A percentile compares a stretch with the other conserved stretches of the same genome.
phyloP scores from a whole-genome alignment of 2,329 filamentous ascomycete species.

The Arthroderma sp. region DNA sequence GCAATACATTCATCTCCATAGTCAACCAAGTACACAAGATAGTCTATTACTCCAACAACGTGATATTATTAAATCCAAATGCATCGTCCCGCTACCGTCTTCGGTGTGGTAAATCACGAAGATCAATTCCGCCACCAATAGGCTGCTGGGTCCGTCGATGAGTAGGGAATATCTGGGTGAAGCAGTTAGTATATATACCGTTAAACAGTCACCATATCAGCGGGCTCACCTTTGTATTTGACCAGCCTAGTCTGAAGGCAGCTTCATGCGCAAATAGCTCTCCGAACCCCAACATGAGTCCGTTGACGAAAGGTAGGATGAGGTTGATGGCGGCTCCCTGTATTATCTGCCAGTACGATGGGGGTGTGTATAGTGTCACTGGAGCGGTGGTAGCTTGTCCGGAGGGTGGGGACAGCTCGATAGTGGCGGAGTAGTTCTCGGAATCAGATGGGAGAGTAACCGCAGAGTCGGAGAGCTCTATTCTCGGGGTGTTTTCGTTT shows the following conservation, averaged over 20 bases:
- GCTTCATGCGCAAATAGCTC: slow-evolving; percentile 94
- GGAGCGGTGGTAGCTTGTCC: slow-evolving; percentile 28
- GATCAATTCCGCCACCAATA: slow-evolving; percentile 72
- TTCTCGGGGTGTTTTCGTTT: slow-evolving; percentile 22
- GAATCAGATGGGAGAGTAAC: slow-evolving; percentile 38
- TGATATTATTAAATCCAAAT: slow-evolving; percentile 51
- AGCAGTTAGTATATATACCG: slow-evolving; percentile 12
- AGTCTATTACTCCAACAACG: slow-evolving; percentile 49
- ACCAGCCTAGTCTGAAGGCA: slow-evolving; percentile 86
- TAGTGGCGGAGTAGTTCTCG: slow-evolving; percentile 36
- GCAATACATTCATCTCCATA: background rate
- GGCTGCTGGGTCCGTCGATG: slow-evolving; percentile 50
- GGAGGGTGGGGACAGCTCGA: slow-evolving; percentile 25
- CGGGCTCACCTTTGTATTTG: slow-evolving; percentile 66
- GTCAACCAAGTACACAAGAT: background rate
- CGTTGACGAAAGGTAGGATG: slow-evolving; percentile 90
- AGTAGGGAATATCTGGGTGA: slow-evolving; percentile 43
- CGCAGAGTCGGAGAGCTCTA: slow-evolving; percentile 33
- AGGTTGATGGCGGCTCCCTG: slow-evolving; percentile 90
- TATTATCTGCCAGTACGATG: slow-evolving; percentile 73
- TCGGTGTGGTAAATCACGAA: slow-evolving; percentile 54
- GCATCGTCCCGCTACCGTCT: slow-evolving; percentile 39
- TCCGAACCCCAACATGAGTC: slow-evolving; percentile 94
- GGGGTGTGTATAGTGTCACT: slow-evolving; percentile 76
- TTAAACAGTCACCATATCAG: background rate